A percentile compares a stretch with the other conserved stretches of the same genome.
phyloP scores from a whole-genome alignment of 805 yeast species.

The Hemisphaericaspora nanyangensis region DNA sequence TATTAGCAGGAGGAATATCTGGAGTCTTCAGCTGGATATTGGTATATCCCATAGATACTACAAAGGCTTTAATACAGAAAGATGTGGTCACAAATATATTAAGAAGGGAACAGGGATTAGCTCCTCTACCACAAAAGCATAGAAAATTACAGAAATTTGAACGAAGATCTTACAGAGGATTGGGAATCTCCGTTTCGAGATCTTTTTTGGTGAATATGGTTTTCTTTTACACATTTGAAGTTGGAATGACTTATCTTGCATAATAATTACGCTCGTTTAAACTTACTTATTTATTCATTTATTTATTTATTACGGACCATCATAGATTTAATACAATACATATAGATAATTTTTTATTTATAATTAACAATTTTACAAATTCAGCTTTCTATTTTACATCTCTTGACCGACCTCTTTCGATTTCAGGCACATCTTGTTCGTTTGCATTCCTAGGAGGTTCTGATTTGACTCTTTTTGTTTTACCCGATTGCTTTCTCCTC shows the following conservation, averaged over 20 bases:
- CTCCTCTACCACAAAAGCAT: conserved; percentile 31
- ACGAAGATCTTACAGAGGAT: conserved; percentile 65
- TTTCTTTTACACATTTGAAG: conserved; percentile 71
- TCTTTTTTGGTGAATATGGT: conserved; percentile 72
- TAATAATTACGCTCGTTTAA: conserved; percentile 16
- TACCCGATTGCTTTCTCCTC: conserved; percentile 7
- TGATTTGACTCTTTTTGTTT: not conserved
- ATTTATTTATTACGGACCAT: too few species aligned
- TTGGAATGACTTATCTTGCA: conserved; percentile 53
- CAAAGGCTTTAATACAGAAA: conserved; percentile 70
- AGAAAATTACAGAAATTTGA: conserved; percentile 29
- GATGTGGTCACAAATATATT: conserved; percentile 70
- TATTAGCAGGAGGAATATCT: conserved; percentile 71
- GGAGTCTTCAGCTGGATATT: conserved; percentile 73
- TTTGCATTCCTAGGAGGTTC: conserved; percentile 2
- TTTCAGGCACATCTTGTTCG: too few species aligned
- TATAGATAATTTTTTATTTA: too few species aligned
- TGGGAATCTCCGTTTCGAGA: conserved; percentile 70
- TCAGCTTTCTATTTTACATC: too few species aligned
- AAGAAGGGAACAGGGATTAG: conserved; percentile 44
- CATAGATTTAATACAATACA: too few species aligned
- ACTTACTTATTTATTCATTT: too few species aligned
- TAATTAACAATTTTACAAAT: too few species aligned
- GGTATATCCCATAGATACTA: conserved; percentile 78
- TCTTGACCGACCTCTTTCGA: too few species aligned